Conservation (phyloP, 345 rosid genomes). For the Sisymbrium altissimum region DNA sequence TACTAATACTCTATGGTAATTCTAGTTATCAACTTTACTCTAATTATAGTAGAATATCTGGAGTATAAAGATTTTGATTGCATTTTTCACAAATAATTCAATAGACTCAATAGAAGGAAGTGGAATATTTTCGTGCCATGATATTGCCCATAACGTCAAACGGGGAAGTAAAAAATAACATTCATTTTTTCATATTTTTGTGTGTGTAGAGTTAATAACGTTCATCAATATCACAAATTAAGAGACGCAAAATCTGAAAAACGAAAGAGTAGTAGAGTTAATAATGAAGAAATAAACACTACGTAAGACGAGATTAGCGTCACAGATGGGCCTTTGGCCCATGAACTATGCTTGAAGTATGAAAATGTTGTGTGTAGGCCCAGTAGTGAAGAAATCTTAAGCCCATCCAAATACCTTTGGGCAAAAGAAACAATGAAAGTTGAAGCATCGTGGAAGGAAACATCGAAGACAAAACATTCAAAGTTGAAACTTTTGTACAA, state of each 20-base stretch:
- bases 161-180: background rate
- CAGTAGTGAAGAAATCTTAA: background rate
- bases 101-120: background rate
- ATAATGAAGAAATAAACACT: background rate
- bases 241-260: background rate
- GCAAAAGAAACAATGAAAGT: background rate
- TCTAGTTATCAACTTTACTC: too few relatives aligned
- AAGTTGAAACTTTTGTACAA: slow-evolving; percentile 1
- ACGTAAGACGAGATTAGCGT: background rate
- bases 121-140: background rate
- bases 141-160: background rate
- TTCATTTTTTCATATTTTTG: too few relatives aligned
- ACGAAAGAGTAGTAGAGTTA: background rate
- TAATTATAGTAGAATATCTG: background rate
- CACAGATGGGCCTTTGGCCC: background rate
- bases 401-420: background rate
- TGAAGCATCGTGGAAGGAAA: background rate
- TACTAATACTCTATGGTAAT: too few relatives aligned
- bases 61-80: background rate
- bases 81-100: background rate
- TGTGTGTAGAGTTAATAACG: too few relatives aligned
- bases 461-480: background rate
- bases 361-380: background rate
- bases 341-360: background rate
- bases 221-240: too few relatives aligned